phyloP scores from a whole-genome alignment of 495 filamentous ascomycete species.

The Thermochaetoides thermophila region DNA sequence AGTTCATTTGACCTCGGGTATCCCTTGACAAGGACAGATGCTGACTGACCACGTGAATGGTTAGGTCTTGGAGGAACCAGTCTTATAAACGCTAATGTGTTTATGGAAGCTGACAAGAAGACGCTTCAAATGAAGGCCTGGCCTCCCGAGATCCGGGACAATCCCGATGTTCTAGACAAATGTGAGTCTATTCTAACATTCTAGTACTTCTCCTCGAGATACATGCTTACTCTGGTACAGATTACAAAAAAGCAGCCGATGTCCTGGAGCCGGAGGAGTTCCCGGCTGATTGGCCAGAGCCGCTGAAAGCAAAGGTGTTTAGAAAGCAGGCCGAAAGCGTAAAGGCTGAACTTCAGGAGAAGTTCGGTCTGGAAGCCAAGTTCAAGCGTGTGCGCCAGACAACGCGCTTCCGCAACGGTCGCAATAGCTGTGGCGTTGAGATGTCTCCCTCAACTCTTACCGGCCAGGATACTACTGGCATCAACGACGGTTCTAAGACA shows the following conservation, averaged over 20 bases:
- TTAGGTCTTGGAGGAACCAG: conserved; percentile 48
- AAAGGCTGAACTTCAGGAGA: no score
- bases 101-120: conserved; percentile 41
- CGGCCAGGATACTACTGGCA: conserved; percentile 46
- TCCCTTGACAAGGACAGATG: neutral
- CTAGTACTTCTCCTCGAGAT: no score
- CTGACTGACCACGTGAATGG: neutral
- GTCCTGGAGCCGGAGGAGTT: conserved; percentile 47
- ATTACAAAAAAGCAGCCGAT: conserved; percentile 39
- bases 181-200: conserved; percentile 34
- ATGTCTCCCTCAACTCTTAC: conserved; percentile 45
- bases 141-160: conserved; percentile 42
- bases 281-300: conserved; percentile 38
- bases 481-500: conserved; percentile 56
- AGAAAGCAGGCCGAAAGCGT: conserved; percentile 39
- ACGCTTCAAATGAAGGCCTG: conserved; percentile 40
- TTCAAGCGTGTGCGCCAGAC: conserved; percentile 46
- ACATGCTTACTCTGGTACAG: no score
- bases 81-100: conserved; percentile 55
- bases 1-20: neutral
- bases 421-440: conserved; percentile 45
- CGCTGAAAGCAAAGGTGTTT: conserved; percentile 43
- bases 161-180: conserved; percentile 28
- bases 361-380: conserved; percentile 33
- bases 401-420: conserved; percentile 43